Evolutionary conservation across 164 flowering plant species (phyloP).

Genomic region (Macadamia tetraphylla): DNA sequence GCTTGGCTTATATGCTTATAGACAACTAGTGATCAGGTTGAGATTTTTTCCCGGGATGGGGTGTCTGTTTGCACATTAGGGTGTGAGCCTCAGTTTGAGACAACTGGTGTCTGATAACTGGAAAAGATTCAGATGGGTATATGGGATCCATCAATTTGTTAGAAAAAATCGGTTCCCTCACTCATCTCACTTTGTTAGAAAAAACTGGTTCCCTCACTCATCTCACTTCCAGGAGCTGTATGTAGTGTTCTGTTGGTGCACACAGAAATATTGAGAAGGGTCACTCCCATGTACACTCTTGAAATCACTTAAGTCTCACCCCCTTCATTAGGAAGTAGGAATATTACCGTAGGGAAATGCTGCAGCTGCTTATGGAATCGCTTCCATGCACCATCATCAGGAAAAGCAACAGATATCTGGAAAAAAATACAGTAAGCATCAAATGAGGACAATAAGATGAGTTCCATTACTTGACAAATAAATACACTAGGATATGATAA

Average conservation of each 20-base stretch:
- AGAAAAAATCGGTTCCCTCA: background rate
- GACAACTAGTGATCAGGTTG: too few relatives aligned
- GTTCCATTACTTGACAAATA: too few relatives aligned
- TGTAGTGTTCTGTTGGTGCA: background rate
- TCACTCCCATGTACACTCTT: background rate
- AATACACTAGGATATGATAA: too few relatives aligned
- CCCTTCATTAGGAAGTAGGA: background rate
- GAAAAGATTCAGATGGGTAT: background rate
- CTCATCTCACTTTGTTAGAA: background rate
- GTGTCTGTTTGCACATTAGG: too few relatives aligned
- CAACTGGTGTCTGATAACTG: background rate
- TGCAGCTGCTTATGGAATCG: constrained; percentile 94
- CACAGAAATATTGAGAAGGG: background rate
- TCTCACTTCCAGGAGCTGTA: background rate
- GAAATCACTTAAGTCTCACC: background rate
- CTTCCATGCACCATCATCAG: constrained; percentile 99
- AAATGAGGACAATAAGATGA: too few relatives aligned
- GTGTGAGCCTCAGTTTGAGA: background rate
- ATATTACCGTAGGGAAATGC: constrained; percentile 83
- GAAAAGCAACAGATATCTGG: constrained; percentile 93
- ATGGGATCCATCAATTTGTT: background rate
- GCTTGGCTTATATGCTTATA: too few relatives aligned
- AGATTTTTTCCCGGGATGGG: too few relatives aligned
- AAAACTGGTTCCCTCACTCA: background rate
- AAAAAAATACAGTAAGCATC: background rate